Base-by-base conservation (phyloP, 164 flowering plant species). In the Magnolia changhungtana region DNA sequence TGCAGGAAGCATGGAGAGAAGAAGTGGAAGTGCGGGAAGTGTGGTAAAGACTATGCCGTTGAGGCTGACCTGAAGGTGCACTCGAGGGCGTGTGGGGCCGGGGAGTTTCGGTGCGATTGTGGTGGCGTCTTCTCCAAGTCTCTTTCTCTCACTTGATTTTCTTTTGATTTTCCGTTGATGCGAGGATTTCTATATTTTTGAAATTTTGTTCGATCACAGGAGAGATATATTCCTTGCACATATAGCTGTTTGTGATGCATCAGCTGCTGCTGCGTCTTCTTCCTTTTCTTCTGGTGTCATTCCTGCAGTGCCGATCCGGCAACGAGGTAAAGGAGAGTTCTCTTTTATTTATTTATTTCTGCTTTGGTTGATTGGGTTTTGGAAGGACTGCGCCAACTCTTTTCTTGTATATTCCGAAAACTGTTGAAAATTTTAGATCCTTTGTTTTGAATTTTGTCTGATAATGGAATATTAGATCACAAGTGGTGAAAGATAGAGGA, bases 51-150 rank as follows among this genome's bases (percentile, higher is more conserved):
- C 11, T 94, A 94, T 58, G 98, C 98, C 1, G 98, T 94, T 78
- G 97, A 94, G 76, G 93, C 98, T 0, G 98, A 94, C 80, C 92
- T 84, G 72, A 94, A 94, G 75, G 98, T 97, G 49, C 98, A 94
- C 80, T 96, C 93, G 79, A 94, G 93, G 74, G 92, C 98, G 20
- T 94, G 98, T 67, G 98, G 98, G 63, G 91, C 97, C 67, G 77
- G 97, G 68, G 98, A 97, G 71, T 97, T 92, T 79, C 91, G 97
- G 71, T 94, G 98, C 50, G 97, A 94, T 59, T 94, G 98, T 74
- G 98, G 98, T 76, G 89, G 96, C 0, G 96, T 94, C 50, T 94
- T 94, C 80, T 94, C 98, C 63, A 94, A 96, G 98, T 94, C 61
- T 16, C 61, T 55, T 11, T 55, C 18, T 11, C 18, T 16, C 61